Evolutionary conservation across 108 stramenopile species (phyloP).

Genomic region (Cyclotella atomus): DNA sequence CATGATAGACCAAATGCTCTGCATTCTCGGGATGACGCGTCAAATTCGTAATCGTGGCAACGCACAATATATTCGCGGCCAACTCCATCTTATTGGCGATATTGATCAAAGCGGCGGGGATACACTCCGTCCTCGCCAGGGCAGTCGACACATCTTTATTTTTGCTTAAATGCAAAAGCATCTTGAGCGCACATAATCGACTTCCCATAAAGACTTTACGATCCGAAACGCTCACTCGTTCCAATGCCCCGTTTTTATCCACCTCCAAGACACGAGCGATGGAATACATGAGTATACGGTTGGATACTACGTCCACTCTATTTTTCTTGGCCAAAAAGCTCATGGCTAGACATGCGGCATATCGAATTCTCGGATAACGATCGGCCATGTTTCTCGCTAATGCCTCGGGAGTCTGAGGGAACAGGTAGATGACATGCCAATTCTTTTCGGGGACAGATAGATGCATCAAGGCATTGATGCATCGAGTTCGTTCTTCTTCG

Average conservation of each 20-base stretch:
- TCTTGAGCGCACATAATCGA: conserved; percentile 42
- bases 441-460: conserved; percentile 51
- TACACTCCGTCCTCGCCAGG: conserved; percentile 28
- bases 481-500: conserved; percentile 49
- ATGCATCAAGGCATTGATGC: conserved; percentile 54
- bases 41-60: conserved; percentile 49
- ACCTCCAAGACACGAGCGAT: conserved; percentile 46
- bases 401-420: conserved; percentile 45
- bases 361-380: conserved; percentile 47
- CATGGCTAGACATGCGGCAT: conserved; percentile 41
- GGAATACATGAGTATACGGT: conserved; percentile 42
- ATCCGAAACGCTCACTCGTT: conserved; percentile 25
- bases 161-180: conserved; percentile 44
- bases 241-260: conserved; percentile 39
- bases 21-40: conserved; percentile 45
- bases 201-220: conserved; percentile 33
- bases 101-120: conserved; percentile 29
- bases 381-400: conserved; percentile 48
- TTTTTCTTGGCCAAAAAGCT: conserved; percentile 47
- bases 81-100: conserved; percentile 42
- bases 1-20: conserved; percentile 31
- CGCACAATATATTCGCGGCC: conserved; percentile 46
- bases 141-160: conserved; percentile 33
- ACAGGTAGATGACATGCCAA: conserved; percentile 39
- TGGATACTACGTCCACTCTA: conserved; percentile 35